phyloP scores from a whole-genome alignment of 2,329 filamentous ascomycete species.

The Cladophialophora psammophila region DNA sequence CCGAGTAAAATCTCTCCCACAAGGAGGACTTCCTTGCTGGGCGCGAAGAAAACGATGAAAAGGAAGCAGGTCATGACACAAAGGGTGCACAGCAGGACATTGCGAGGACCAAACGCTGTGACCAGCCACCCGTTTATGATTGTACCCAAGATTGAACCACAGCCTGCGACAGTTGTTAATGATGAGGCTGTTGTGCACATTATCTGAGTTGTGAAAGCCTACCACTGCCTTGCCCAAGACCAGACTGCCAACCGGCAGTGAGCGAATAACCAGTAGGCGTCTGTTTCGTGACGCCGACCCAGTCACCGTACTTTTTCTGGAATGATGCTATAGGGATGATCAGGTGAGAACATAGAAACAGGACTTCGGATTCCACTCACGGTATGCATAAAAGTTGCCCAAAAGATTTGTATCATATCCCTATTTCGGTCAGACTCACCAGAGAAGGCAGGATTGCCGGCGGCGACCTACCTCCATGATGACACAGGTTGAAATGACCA shows the following conservation, averaged over 20 bases:
- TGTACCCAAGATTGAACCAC: constrained; percentile 65
- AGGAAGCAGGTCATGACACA: constrained; percentile 56
- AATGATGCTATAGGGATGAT: constrained; percentile 22
- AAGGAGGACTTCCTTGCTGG: constrained; percentile 55
- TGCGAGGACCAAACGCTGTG: constrained; percentile 56
- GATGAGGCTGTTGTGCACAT: background rate
- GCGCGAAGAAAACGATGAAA: constrained; percentile 61
- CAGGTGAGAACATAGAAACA: background rate
- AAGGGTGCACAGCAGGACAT: constrained; percentile 58
- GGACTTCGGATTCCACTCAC: constrained; percentile 5
- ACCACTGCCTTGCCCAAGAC: constrained; percentile 28
- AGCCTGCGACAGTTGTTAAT: constrained; percentile 49
- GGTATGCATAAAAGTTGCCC: constrained; percentile 58
- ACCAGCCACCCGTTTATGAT: constrained; percentile 60
- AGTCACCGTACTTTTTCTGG: constrained; percentile 29
- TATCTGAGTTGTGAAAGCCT: background rate
- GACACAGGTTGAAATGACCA: constrained; percentile 54
- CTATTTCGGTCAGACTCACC: background rate
- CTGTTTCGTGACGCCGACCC: constrained; percentile 21
- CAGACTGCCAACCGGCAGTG: constrained; percentile 34
- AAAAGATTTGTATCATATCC: constrained; percentile 61
- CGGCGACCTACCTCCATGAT: constrained; percentile 55
- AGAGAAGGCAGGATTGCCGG: background rate
- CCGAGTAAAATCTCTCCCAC: constrained; percentile 59
- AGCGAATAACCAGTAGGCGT: constrained; percentile 29